A percentile compares a stretch with the other conserved stretches of the same genome.
Evolutionary conservation across 352 stramenopile species (phyloP).

Genomic region (Pythium pyrilobum): DNA sequence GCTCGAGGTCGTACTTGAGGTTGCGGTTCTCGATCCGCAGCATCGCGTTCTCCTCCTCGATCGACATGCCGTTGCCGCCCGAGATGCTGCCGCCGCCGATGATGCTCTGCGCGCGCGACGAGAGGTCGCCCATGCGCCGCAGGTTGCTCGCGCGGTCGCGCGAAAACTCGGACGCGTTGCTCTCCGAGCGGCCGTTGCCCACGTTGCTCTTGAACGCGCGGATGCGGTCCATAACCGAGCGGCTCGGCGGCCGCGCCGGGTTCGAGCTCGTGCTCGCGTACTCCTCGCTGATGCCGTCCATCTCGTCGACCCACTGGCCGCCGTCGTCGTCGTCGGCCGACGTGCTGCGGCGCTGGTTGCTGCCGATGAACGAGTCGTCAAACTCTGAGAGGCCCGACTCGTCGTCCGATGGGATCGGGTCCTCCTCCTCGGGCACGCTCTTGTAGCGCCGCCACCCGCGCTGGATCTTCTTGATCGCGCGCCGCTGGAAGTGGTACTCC

Average conservation of each 20-base stretch:
- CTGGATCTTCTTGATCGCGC: constrained; percentile 68
- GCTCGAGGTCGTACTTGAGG: constrained; percentile 82
- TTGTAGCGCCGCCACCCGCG: constrained; percentile 56
- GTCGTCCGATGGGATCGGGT: constrained; percentile 22
- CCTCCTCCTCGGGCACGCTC: constrained; percentile 16
- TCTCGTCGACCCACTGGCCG: constrained; percentile 30
- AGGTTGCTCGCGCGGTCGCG: constrained; percentile 40
- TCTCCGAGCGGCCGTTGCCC: constrained; percentile 16
- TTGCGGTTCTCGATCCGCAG: constrained; percentile 86
- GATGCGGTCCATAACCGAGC: constrained; percentile 58
- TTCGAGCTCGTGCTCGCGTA: constrained; percentile 10
- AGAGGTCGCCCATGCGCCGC: constrained; percentile 73
- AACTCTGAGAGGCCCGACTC: constrained; percentile 32
- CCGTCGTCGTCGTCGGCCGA: constrained; percentile 9
- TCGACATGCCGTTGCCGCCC: constrained; percentile 53
- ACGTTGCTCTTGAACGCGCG: constrained; percentile 51
- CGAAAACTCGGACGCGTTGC: constrained; percentile 13
- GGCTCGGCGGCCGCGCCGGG: constrained; percentile 10
- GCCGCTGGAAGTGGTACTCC: constrained; percentile 68
- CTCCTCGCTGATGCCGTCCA: constrained; percentile 23
- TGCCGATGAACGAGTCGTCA: constrained; percentile 31
- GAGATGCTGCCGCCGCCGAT: constrained; percentile 65
- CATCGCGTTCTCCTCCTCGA: constrained; percentile 86
- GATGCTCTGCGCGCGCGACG: constrained; percentile 61
- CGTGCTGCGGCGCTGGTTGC: constrained; percentile 29